Percentiles rank a stretch among this genome's conserved stretches.
Conservation (phyloP, 768 basidiomycete genomes). For the Auricularia sp. region DNA sequence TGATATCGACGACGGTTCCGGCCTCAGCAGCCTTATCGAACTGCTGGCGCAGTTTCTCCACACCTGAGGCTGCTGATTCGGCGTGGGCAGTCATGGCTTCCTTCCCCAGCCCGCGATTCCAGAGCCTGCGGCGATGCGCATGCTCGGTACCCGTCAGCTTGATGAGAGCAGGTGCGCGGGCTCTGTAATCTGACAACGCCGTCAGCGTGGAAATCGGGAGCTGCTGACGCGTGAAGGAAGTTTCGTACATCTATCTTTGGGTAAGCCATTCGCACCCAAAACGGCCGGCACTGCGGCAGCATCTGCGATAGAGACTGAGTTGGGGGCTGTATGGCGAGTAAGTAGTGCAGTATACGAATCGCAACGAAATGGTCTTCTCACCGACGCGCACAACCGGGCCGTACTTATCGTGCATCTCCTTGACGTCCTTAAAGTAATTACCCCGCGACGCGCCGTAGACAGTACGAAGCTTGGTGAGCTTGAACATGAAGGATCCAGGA, state of each 20-base stretch:
- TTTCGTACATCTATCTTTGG: constrained; percentile 35
- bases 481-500: constrained; percentile 24
- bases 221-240: neutral
- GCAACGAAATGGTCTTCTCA: constrained; percentile 12
- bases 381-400: constrained; percentile 36
- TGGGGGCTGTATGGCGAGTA: constrained; percentile 23
- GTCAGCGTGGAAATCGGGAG: no score
- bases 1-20: neutral
- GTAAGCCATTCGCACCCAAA: constrained; percentile 37
- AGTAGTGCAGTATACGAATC: neutral
- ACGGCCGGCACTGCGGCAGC: constrained; percentile 33
- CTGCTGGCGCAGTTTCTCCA: neutral
- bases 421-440: constrained; percentile 14
- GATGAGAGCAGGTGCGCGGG: constrained; percentile 19
- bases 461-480: constrained; percentile 20
- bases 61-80: neutral
- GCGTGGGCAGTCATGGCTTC: constrained; percentile 20
- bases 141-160: constrained; percentile 34
- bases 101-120: constrained; percentile 40
- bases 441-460: constrained; percentile 16
- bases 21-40: neutral
- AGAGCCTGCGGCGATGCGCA: constrained; percentile 33
- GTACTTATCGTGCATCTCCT: neutral
- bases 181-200: neutral
- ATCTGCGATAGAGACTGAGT: constrained; percentile 45